These are phyloP conservation scores for Madurella mycetomatis DNA, from an alignment of 2,329 filamentous ascomycete genomes.

Conservation along the genomic window DNA sequence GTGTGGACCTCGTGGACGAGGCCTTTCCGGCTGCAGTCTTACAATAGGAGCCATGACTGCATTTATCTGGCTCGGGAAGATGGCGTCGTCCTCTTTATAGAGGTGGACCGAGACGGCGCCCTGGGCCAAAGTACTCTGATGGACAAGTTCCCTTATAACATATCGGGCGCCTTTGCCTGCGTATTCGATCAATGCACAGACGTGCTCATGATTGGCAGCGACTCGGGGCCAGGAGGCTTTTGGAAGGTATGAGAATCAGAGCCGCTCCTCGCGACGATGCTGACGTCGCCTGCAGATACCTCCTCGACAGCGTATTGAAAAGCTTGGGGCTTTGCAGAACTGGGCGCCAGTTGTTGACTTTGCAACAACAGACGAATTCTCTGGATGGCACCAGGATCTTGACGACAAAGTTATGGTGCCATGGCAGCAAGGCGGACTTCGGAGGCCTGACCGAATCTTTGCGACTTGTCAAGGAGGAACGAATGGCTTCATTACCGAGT, in stretches of 20 bases:
- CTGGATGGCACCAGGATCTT: conserved; percentile 27
- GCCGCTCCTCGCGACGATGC: neutral
- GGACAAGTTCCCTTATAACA: conserved; percentile 65
- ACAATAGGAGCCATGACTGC: conserved; percentile 63
- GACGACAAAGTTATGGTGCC: conserved; percentile 19
- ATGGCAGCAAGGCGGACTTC: conserved; percentile 35
- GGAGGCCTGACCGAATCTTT: conserved; percentile 58
- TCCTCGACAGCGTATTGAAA: conserved; percentile 49
- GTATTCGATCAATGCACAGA: conserved; percentile 66
- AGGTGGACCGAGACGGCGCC: conserved; percentile 57
- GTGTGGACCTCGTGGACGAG: conserved; percentile 84
- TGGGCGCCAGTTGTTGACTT: conserved; percentile 59
- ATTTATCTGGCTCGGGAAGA: conserved; percentile 88
- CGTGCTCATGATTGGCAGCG: conserved; percentile 74
- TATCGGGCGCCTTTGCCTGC: conserved; percentile 77
- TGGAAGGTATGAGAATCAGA: conserved; percentile 52
- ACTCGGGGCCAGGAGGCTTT: conserved; percentile 71
- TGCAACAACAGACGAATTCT: conserved; percentile 41
- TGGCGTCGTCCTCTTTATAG: conserved; percentile 69
- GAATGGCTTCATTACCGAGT: conserved; percentile 61
- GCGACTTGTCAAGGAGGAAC: conserved; percentile 60
- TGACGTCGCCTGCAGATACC: conserved; percentile 38
- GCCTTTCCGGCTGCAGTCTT: conserved; percentile 62
- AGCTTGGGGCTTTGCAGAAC: conserved; percentile 59
- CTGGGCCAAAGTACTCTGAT: conserved; percentile 54